Evolutionary conservation across 176 grass and related monocot genomes (phyloP).

Genomic region (Puccinellia tenuiflora): DNA sequence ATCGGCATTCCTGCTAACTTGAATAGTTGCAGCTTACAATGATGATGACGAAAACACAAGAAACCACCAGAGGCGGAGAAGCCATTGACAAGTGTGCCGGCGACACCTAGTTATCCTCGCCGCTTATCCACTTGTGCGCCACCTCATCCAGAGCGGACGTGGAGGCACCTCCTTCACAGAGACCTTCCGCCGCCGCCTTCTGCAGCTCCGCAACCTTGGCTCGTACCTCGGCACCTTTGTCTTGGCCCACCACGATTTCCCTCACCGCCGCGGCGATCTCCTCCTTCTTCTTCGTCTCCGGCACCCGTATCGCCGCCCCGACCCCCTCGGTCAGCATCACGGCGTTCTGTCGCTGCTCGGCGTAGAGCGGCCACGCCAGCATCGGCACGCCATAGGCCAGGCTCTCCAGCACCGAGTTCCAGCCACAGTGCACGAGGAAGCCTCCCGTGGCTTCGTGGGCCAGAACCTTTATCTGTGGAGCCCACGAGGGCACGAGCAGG

Average conservation of each 20-base stretch:
- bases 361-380: conserved; percentile 57
- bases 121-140: not conserved
- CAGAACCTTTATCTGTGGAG: conserved; percentile 34
- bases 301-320: conserved; percentile 25
- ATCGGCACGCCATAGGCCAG: conserved; percentile 46
- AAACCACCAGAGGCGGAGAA: too few species aligned
- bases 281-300: not conserved
- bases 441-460: conserved; percentile 40
- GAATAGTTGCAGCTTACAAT: too few species aligned
- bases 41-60: too few species aligned
- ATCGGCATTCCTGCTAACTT: not conserved
- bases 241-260: conserved; percentile 41
- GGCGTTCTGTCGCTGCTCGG: conserved; percentile 54
- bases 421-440: conserved; percentile 62
- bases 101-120: not conserved
- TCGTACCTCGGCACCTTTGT: not conserved
- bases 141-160: conserved; percentile 13
- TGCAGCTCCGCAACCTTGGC: conserved; percentile 39
- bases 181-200: conserved; percentile 18
- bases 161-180: conserved; percentile 8
- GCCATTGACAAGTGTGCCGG: not conserved
- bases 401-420: conserved; percentile 63
- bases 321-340: conserved; percentile 24
- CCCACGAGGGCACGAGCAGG: conserved; percentile 39
- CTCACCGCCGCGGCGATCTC: conserved; percentile 24